Percentiles rank a stretch among this genome's conserved stretches.
Evolutionary conservation across 2,329 filamentous ascomycete species (phyloP).

Genomic region (Dactylellina drechsleri): DNA sequence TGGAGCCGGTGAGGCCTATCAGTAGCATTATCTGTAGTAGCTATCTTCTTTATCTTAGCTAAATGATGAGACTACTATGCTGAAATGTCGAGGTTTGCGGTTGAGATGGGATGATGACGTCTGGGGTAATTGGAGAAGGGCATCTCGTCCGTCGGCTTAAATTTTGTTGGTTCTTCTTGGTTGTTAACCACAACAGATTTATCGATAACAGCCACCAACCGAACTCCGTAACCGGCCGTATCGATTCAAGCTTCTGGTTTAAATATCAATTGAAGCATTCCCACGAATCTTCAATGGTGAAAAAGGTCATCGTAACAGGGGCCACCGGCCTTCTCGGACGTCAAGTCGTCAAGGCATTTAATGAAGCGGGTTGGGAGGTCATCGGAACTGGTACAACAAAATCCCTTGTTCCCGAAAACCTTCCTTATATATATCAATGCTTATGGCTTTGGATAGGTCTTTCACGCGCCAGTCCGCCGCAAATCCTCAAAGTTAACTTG

Average conservation of each 20-base stretch:
- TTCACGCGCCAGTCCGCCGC: conserved; percentile 76
- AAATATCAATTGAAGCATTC: not conserved
- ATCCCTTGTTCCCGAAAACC: not conserved
- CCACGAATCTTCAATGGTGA: conserved; percentile 25
- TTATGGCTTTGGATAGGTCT: conserved; percentile 63
- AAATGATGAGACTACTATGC: not conserved
- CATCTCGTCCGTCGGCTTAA: conserved; percentile 9
- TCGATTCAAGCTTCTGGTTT: not conserved
- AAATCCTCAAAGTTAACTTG: conserved; percentile 72
- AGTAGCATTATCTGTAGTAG: conserved; percentile 72
- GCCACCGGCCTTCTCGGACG: conserved; percentile 85
- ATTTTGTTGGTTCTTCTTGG: not conserved
- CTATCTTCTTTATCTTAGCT: not conserved
- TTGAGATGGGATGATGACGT: conserved; percentile 2
- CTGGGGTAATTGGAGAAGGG: not conserved
- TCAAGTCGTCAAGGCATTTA: conserved; percentile 77
- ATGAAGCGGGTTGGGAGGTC: conserved; percentile 73
- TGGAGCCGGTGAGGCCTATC: conserved; percentile 94
- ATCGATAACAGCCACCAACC: conserved; percentile 19
- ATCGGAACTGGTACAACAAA: conserved; percentile 70
- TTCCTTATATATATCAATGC: not conserved
- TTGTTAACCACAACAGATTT: not conserved
- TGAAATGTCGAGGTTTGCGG: not conserved
- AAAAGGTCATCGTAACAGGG: conserved; percentile 77
- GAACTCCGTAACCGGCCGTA: not conserved